These are phyloP conservation scores for Inga leiocalycina DNA, from an alignment of 306 rosid genomes.

Conservation along the genomic window DNA sequence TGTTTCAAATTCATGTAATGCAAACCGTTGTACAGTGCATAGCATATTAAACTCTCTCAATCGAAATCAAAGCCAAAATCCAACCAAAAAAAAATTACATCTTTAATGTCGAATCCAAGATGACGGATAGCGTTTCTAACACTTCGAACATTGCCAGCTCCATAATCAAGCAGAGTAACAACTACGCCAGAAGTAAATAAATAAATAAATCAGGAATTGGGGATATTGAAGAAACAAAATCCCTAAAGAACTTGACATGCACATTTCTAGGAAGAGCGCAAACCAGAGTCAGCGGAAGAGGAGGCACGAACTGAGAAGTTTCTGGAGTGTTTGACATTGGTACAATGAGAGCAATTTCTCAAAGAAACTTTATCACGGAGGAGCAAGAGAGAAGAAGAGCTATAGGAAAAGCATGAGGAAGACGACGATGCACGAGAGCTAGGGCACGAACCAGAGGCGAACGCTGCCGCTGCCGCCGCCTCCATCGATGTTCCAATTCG, in stretches of 20 bases:
- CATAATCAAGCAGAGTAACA: slow-evolving; percentile 91
- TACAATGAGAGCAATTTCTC: slow-evolving; percentile 12
- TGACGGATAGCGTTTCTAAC: slow-evolving; percentile 79
- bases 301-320: slow-evolving; percentile 77
- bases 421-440: slow-evolving; percentile 6
- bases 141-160: slow-evolving; percentile 96
- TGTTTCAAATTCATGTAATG: neutral
- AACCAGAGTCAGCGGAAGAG: slow-evolving; percentile 64
- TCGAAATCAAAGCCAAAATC: neutral
- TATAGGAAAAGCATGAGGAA: slow-evolving; percentile 22
- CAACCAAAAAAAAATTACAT: slow-evolving; percentile 43
- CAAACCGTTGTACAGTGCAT: neutral
- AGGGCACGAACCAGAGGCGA: neutral
- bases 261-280: slow-evolving; percentile 21
- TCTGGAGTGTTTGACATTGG: slow-evolving; percentile 39
- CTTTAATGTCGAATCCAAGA: slow-evolving; percentile 88
- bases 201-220: neutral
- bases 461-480: slow-evolving; percentile 63
- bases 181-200: slow-evolving; percentile 38
- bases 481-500: slow-evolving; percentile 55
- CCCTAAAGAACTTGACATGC: neutral
- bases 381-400: slow-evolving; percentile 49
- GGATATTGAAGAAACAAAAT: neutral
- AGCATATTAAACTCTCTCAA: neutral
- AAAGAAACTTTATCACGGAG: slow-evolving; percentile 38